Conservation (phyloP, 1,139 yeast genomes). For the Hemisphaericaspora xylofermentans region DNA sequence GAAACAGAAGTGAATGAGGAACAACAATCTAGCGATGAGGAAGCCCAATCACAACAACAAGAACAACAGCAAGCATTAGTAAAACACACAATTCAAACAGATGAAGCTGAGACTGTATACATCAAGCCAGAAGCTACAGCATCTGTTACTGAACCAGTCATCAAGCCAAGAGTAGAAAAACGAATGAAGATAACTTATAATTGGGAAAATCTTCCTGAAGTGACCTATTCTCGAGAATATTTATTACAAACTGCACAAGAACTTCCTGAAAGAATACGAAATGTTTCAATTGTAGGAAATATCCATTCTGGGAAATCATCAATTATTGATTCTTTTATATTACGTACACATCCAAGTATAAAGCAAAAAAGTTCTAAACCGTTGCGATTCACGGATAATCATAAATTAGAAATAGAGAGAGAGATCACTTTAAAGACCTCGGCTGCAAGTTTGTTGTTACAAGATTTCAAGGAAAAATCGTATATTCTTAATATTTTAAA, state of each 20-base stretch:
- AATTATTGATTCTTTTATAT: conserved; percentile 65
- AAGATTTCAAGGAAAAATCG: conserved; percentile 56
- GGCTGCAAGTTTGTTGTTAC: conserved; percentile 63
- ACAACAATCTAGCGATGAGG: conserved; percentile 17
- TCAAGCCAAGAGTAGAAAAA: conserved; percentile 51
- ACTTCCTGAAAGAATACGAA: conserved; percentile 68
- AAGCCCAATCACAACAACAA: conserved; percentile 15
- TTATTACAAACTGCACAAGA: conserved; percentile 45
- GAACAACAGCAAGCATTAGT: conserved; percentile 13
- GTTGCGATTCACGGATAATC: conserved; percentile 68
- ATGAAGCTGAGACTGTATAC: conserved; percentile 24
- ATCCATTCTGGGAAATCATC: conserved; percentile 88
- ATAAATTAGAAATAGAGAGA: conserved; percentile 65
- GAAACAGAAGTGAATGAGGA: conserved; percentile 16
- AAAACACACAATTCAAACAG: conserved; percentile 6
- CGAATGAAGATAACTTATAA: conserved; percentile 46
- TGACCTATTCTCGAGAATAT: conserved; percentile 63
- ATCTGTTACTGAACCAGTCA: conserved; percentile 54
- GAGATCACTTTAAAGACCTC: conserved; percentile 67
- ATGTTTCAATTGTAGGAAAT: conserved; percentile 80
- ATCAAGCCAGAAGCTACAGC: conserved; percentile 19
- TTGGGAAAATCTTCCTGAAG: conserved; percentile 49
- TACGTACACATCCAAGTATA: conserved; percentile 56
- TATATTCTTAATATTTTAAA: conserved; percentile 66
- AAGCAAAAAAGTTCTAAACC: conserved; percentile 38